phyloP scores from a whole-genome alignment of 2,329 filamentous ascomycete genomes.

The Clonostachys byssicola region DNA sequence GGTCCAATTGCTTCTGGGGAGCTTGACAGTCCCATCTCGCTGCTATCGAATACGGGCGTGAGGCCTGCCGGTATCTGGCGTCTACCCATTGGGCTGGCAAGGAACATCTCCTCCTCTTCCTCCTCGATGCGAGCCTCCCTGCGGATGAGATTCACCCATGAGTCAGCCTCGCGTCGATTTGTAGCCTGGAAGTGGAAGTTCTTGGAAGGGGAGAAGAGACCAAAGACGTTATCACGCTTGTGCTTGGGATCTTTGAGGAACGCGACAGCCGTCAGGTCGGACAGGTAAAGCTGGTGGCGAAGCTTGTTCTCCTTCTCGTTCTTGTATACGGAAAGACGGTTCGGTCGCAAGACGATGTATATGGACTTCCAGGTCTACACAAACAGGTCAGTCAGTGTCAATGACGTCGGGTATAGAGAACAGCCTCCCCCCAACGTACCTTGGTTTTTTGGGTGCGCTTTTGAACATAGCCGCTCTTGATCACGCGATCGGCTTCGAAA shows the following conservation, averaged over 20 bases:
- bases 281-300: constrained; percentile 80
- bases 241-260: constrained; percentile 86
- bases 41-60: constrained; percentile 15
- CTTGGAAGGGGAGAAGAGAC: constrained; percentile 82
- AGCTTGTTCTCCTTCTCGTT: constrained; percentile 86
- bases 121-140: constrained; percentile 79
- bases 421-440: constrained; percentile 40
- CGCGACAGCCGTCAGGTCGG: constrained; percentile 87
- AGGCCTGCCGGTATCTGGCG: constrained; percentile 32
- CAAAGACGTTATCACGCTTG: constrained; percentile 83
- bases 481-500: constrained; percentile 90
- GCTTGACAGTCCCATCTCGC: constrained; percentile 46
- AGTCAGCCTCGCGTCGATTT: constrained; percentile 69
- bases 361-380: constrained; percentile 81
- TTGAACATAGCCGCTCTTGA: constrained; percentile 82
- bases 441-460: constrained; percentile 94
- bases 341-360: constrained; percentile 85
- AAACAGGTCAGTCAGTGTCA: too few relatives aligned
- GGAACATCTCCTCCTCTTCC: constrained; percentile 78
- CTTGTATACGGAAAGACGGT: constrained; percentile 89
- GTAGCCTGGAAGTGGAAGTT: constrained; percentile 87
- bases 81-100: constrained; percentile 60
- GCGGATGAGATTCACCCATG: constrained; percentile 83
- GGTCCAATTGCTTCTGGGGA: constrained; percentile 52
- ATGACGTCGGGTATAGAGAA: too few relatives aligned